Base-by-base conservation (phyloP, 2,329 filamentous ascomycete genomes). In the Zymoseptoria passerinii region DNA sequence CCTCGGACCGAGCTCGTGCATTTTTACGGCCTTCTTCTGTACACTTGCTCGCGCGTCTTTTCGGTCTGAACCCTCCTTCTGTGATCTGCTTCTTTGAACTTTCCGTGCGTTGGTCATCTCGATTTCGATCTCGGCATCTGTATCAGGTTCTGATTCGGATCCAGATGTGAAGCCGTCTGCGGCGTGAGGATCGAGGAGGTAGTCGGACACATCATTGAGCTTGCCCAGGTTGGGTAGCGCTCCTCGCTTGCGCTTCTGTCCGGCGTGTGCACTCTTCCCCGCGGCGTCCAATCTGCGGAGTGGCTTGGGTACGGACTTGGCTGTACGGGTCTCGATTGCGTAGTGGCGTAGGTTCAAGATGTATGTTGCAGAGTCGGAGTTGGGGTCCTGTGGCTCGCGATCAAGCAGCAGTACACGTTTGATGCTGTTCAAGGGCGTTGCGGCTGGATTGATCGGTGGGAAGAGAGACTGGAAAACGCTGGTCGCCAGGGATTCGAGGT, bases 391-490 rank as follows among this genome's bases (percentile, higher is more conserved):
- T 4, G 77, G 73, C 71, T 95, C 90, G 61, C 94, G 86, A 74
- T 97, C 96, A 58, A 99, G 77, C 19, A 99, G 83, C 57, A 99
- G 82, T 0, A 97, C 89, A 70, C 94, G 85, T 64, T 89, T 88
- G 71, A 99, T 96, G n/a, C 90, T 91, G 67, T 90, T 88, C 40
- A 99, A 81, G 1, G 94, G 90, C 1, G 90, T 95, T 28, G 84
- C 83, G 74, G 95, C 90, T 0, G 94, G 94, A 67, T 94, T 94
- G 73, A 99, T 96, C 1, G 92, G 90, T 3, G 94, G 92, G 70
- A 99, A 97, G 40, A 99, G 83, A 7, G 90, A 95, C 74, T 96
- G 92, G 76, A 97, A 99, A 69, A 96, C 86, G 51, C 91, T 95
- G 1, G 92, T 97, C 2, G 91, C 86, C 29, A 99, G 85, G 23